A percentile compares a stretch with the other conserved stretches of the same genome.
phyloP scores from a whole-genome alignment of 2,329 filamentous ascomycete genomes.

The Ilyonectria sp. region DNA sequence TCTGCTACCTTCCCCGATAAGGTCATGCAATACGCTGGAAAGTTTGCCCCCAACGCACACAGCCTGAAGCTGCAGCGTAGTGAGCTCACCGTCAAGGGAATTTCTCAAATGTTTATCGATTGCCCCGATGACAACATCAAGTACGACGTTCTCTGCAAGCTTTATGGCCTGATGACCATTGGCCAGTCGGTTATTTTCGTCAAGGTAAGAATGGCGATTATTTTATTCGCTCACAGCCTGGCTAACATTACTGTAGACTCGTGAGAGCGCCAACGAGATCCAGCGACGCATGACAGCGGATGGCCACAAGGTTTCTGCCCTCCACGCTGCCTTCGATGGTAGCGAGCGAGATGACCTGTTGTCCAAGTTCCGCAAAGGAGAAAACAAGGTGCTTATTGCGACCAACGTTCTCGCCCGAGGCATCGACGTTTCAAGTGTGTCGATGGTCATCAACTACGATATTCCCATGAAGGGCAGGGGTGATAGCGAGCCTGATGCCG shows the following conservation, averaged over 20 bases:
- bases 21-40: conserved; percentile 86
- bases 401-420: conserved; percentile 97
- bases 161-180: conserved; percentile 97
- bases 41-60: conserved; percentile 89
- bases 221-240: not conserved
- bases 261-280: conserved; percentile 88
- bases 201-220: conserved; percentile 69
- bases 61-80: conserved; percentile 89
- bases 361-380: conserved; percentile 86
- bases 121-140: conserved; percentile 87
- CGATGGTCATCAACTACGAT: conserved; percentile 98
- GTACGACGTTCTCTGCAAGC: conserved; percentile 89
- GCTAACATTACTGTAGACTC: conserved; percentile 70
- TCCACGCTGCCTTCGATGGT: conserved; percentile 92
- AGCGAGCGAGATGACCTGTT: conserved; percentile 86
- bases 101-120: conserved; percentile 98
- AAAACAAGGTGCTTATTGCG: conserved; percentile 96
- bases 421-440: conserved; percentile 92
- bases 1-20: conserved; percentile 93
- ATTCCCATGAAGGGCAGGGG: conserved; percentile 82
- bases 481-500: conserved; percentile 88
- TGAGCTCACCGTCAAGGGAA: conserved; percentile 95
- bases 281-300: conserved; percentile 88
- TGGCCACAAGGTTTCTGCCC: conserved; percentile 90
- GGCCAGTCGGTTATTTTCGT: conserved; percentile 99